Evolutionary conservation across 176 grass and related monocot species (phyloP).

Genomic region (Stipa capillata): DNA sequence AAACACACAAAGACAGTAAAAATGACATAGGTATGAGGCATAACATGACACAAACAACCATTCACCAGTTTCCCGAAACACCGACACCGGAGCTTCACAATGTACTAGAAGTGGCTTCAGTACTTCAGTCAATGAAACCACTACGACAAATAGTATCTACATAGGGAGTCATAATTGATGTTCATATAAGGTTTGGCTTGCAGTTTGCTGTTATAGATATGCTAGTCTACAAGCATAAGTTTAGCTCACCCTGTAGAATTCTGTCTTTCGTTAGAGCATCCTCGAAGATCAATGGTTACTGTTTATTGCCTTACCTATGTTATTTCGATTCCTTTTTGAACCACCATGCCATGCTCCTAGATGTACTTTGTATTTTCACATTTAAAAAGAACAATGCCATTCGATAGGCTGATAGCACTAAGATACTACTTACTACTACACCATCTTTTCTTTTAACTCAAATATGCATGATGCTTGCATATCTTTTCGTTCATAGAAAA

Average conservation of each 20-base stretch:
- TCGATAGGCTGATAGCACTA: background rate
- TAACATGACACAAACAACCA: too few relatives aligned
- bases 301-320: background rate
- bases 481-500: background rate
- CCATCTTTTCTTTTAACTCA: too few relatives aligned
- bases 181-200: background rate
- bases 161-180: background rate
- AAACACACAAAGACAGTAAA: too few relatives aligned
- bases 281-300: background rate
- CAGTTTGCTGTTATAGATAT: background rate
- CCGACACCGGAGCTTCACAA: too few relatives aligned
- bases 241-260: background rate
- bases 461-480: background rate
- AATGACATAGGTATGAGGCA: too few relatives aligned
- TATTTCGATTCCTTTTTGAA: background rate
- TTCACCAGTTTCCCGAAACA: too few relatives aligned
- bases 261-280: background rate
- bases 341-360: background rate
- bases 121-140: too few relatives aligned
- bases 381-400: conserved; percentile 1
- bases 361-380: conserved; percentile 15
- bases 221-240: background rate
- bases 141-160: background rate
- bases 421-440: background rate
- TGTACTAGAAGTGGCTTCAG: too few relatives aligned